Conservation (phyloP, 2,329 filamentous ascomycete species). For the Aspergillus tanneri region DNA sequence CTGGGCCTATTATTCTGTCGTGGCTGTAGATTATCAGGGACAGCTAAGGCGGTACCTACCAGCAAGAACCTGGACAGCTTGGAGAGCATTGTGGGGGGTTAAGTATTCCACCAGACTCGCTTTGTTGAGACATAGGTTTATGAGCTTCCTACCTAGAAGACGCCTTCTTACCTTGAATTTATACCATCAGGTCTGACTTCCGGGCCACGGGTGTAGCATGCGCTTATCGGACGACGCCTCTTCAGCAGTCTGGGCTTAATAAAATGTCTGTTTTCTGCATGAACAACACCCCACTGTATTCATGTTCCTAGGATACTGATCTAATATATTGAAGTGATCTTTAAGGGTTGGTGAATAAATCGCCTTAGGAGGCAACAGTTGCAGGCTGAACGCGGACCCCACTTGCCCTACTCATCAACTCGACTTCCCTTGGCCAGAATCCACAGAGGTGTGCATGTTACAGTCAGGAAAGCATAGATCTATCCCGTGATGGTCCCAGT, state of each 20-base stretch:
- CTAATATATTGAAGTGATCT: no score
- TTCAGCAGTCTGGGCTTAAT: no score
- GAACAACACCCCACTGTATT: no score
- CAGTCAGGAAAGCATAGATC: neutral
- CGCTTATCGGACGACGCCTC: no score
- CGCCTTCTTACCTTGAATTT: neutral
- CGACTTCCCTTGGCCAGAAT: neutral
- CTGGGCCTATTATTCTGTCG: conserved; percentile 40
- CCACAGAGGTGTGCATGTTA: neutral
- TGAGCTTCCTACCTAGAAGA: neutral
- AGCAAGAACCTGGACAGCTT: neutral
- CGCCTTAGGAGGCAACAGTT: neutral
- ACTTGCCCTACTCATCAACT: neutral
- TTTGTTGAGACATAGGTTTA: no score
- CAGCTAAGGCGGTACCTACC: conserved; percentile 4
- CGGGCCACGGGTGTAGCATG: no score
- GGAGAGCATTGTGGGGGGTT: neutral
- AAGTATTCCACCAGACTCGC: no score
- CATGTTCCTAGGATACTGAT: no score
- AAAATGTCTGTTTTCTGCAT: no score
- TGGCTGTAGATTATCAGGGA: conserved; percentile 10
- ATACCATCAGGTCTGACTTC: no score
- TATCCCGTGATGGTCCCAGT: neutral
- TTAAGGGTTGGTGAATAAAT: neutral
- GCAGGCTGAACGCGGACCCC: neutral